These are phyloP conservation scores for Panaeolus cyanescens DNA, from an alignment of 768 basidiomycete species.

Conservation along the genomic window DNA sequence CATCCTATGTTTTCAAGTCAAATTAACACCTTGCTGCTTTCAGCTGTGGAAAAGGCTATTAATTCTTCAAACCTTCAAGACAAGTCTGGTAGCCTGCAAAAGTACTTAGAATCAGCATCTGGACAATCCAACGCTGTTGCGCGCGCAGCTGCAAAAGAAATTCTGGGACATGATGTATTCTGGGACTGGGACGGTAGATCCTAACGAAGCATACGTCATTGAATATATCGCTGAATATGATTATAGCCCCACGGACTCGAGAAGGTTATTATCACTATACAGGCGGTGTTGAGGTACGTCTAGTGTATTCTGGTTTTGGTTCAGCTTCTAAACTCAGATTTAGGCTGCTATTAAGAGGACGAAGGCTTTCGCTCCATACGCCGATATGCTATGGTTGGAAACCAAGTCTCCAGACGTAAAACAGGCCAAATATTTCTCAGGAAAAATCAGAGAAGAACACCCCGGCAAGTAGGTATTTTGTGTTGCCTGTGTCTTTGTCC, in stretches of 20 bases:
- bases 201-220: background rate
- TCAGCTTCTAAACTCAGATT: slow-evolving; percentile 2
- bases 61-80: slow-evolving; percentile 46
- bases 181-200: slow-evolving; percentile 89
- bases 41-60: slow-evolving; percentile 66
- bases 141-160: slow-evolving; percentile 70
- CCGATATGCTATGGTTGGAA: slow-evolving; percentile 92
- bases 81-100: slow-evolving; percentile 56
- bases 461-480: slow-evolving; percentile 64
- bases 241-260: slow-evolving; percentile 76
- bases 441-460: slow-evolving; percentile 68
- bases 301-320: background rate
- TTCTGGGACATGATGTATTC: slow-evolving; percentile 67
- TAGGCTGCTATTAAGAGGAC: slow-evolving; percentile 81
- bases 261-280: slow-evolving; percentile 92
- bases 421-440: slow-evolving; percentile 77
- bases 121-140: slow-evolving; percentile 77
- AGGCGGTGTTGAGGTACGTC: slow-evolving; percentile 67
- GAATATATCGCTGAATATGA: slow-evolving; percentile 3
- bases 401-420: slow-evolving; percentile 86
- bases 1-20: background rate
- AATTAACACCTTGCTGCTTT: slow-evolving; percentile 5
- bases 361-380: slow-evolving; percentile 79
- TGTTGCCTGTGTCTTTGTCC: background rate
- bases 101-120: slow-evolving; percentile 56